These are phyloP conservation scores for Nicotiana tabacum DNA, from an alignment of 257 asterid genomes.

Conservation along the genomic window DNA sequence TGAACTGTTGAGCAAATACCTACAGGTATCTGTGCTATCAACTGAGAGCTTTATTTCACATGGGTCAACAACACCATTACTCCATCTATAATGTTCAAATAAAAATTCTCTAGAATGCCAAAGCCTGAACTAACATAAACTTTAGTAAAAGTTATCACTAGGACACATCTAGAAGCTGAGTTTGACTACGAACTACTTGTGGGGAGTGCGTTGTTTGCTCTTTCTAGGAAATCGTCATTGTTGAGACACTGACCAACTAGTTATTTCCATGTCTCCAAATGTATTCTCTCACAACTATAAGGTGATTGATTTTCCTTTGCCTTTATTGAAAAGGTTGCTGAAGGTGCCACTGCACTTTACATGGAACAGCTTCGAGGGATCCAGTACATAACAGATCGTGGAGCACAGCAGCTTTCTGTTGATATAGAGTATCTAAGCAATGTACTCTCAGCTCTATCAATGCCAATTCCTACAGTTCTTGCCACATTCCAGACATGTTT, in stretches of 20 bases:
- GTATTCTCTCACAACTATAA: not conserved
- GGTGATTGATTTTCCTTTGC: not conserved
- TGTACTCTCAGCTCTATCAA: conserved; percentile 88
- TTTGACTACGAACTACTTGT: not conserved
- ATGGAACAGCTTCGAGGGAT: conserved; percentile 86
- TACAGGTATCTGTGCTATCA: not conserved
- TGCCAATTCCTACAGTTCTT: conserved; percentile 79
- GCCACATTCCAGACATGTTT: conserved; percentile 80
- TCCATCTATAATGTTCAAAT: not conserved
- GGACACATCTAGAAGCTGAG: not conserved
- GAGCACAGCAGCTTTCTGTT: conserved; percentile 89
- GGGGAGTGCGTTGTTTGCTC: not conserved
- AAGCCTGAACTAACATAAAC: not conserved
- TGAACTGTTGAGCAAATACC: not conserved
- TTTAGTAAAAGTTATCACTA: not conserved
- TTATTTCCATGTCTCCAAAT: not conserved
- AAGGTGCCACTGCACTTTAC: conserved; percentile 87
- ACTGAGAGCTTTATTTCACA: not conserved
- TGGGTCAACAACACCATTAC: not conserved
- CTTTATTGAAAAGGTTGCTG: conserved; percentile 59
- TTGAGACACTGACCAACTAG: not conserved
- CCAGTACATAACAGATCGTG: conserved; percentile 81
- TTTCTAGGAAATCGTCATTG: not conserved
- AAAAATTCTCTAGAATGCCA: not conserved
- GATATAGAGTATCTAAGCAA: conserved; percentile 91